These are phyloP conservation scores for Uronychia binucleata DNA, from an alignment of 73 alveolate genomes.

Conservation along the genomic window DNA sequence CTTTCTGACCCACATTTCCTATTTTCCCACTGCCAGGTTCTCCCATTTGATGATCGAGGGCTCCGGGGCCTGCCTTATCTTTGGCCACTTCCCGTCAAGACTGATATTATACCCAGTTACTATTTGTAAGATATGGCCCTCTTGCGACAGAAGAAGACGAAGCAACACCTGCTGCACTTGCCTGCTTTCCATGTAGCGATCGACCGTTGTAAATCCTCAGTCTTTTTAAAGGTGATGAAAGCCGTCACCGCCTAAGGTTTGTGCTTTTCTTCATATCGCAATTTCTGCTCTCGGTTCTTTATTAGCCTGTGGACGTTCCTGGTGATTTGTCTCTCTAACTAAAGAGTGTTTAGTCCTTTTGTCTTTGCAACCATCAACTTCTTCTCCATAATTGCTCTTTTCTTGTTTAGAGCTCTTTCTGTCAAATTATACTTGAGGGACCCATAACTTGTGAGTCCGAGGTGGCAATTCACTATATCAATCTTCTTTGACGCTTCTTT, in stretches of 20 bases:
- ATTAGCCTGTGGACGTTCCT: not conserved
- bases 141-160: not conserved
- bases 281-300: not conserved
- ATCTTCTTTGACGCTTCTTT: not conserved
- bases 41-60: conserved; percentile 59
- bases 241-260: conserved; percentile 22
- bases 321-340: not conserved
- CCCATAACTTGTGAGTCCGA: not conserved
- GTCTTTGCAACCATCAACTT: not conserved
- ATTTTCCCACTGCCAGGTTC: conserved; percentile 35
- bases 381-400: not conserved
- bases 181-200: not conserved
- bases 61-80: conserved; percentile 23
- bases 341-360: not conserved
- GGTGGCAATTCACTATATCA: not conserved
- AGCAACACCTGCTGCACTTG: conserved; percentile 25
- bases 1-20: conserved; percentile 30
- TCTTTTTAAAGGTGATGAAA: conserved; percentile 23
- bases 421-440: not conserved
- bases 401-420: not conserved
- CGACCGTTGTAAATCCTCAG: conserved; percentile 22
- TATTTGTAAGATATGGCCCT: not conserved
- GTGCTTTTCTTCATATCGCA: not conserved
- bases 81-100: conserved; percentile 25
- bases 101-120: not conserved